A percentile compares a stretch with the other conserved stretches of the same genome.
Conservation (phyloP, 2,329 filamentous ascomycete genomes). For the Ceratocystis huliohia region DNA sequence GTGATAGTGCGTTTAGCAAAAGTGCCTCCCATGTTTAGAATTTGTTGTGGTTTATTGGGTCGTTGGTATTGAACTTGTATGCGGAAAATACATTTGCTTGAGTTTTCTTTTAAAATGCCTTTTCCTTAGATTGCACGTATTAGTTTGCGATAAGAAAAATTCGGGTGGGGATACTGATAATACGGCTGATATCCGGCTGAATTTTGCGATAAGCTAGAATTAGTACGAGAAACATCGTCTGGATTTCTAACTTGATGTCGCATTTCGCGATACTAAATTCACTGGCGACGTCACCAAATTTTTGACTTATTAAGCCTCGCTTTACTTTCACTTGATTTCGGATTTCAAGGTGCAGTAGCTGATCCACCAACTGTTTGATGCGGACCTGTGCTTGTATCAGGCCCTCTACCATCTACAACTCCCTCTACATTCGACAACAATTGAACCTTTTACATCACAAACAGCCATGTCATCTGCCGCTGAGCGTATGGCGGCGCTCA, state of each 20-base stretch:
- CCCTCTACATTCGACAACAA: background rate
- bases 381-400: no score
- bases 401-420: no score
- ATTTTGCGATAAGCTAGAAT: background rate
- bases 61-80: background rate
- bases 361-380: background rate
- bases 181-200: slow-evolving; percentile 9
- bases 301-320: background rate
- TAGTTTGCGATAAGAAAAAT: slow-evolving; percentile 9
- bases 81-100: background rate
- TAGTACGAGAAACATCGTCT: background rate
- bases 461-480: slow-evolving; percentile 43
- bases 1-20: slow-evolving; percentile 52
- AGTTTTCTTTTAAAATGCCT: background rate
- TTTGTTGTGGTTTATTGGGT: background rate
- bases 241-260: background rate
- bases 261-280: background rate
- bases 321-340: background rate
- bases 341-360: background rate
- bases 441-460: background rate
- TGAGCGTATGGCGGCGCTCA: slow-evolving; percentile 62
- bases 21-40: slow-evolving; percentile 49
- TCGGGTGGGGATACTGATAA: slow-evolving; percentile 10
- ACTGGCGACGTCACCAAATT: no score
- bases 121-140: background rate